phyloP scores from a whole-genome alignment of 768 basidiomycete genomes.

The Artomyces pyxidatus region DNA sequence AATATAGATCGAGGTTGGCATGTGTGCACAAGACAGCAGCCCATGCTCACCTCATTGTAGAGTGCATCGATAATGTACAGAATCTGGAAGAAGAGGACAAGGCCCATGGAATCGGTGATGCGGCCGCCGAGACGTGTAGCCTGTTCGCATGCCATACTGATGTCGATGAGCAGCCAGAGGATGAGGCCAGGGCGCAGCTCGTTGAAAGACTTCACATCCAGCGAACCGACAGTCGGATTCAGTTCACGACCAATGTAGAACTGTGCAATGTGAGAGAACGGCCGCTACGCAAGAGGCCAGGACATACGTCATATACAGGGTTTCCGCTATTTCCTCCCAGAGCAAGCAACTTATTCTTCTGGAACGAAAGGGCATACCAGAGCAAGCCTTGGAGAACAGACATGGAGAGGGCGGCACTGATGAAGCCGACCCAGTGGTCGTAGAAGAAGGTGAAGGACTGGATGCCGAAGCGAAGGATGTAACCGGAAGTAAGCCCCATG shows the following conservation, averaged over 20 bases:
- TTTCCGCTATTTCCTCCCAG: slow-evolving; percentile 90
- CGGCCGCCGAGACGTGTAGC: slow-evolving; percentile 68
- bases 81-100: slow-evolving; percentile 77
- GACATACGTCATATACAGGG: slow-evolving; percentile 80
- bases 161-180: slow-evolving; percentile 84
- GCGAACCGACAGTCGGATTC: slow-evolving; percentile 75
- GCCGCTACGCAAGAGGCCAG: background rate
- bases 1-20: background rate
- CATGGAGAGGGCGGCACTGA: slow-evolving; percentile 78
- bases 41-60: slow-evolving; percentile 72
- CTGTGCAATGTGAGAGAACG: slow-evolving; percentile 29
- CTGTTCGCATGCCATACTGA: slow-evolving; percentile 89
- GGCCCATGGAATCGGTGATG: slow-evolving; percentile 86
- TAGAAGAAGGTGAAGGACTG: slow-evolving; percentile 83
- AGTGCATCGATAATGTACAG: slow-evolving; percentile 83
- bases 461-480: slow-evolving; percentile 67
- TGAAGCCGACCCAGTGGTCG: slow-evolving; percentile 84
- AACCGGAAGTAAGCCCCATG: slow-evolving; percentile 61
- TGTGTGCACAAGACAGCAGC: background rate
- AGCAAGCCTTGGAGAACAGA: slow-evolving; percentile 63
- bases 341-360: slow-evolving; percentile 64
- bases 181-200: slow-evolving; percentile 89
- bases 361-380: slow-evolving; percentile 69
- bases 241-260: slow-evolving; percentile 93
- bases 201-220: slow-evolving; percentile 71